Evolutionary conservation across 108 stramenopile genomes (phyloP).

Genomic region (Skeletonema tropicum): DNA sequence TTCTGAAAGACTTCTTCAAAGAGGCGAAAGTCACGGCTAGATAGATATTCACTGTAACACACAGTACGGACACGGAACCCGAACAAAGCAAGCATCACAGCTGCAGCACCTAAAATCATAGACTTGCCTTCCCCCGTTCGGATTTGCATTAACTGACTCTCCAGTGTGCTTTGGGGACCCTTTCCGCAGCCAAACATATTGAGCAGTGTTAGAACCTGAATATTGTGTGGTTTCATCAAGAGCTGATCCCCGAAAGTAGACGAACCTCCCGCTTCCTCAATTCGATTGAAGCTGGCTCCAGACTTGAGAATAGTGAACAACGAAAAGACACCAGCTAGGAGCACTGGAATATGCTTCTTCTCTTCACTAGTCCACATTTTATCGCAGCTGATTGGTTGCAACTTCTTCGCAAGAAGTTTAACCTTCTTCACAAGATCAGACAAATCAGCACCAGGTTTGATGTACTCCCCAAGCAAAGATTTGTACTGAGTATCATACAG

Average conservation of each 20-base stretch:
- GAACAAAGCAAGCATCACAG: conserved; percentile 52
- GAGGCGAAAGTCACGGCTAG: conserved; percentile 50
- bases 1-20: conserved; percentile 59
- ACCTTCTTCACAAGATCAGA: conserved; percentile 49
- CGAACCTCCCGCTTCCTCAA: conserved; percentile 46
- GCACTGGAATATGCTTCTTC: conserved; percentile 37
- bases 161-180: conserved; percentile 15
- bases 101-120: conserved; percentile 64
- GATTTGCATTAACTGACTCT: conserved; percentile 64
- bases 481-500: conserved; percentile 54
- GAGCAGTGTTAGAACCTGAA: conserved; percentile 58
- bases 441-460: conserved; percentile 57
- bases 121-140: conserved; percentile 72
- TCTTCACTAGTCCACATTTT: conserved; percentile 29
- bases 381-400: conserved; percentile 40
- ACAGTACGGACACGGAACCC: conserved; percentile 64
- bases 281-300: conserved; percentile 62
- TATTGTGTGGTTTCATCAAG: conserved; percentile 64
- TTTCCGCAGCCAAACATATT: conserved; percentile 58
- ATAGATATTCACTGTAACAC: conserved; percentile 72
- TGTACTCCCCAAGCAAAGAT: conserved; percentile 54
- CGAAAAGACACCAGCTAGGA: conserved; percentile 61
- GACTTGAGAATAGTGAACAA: conserved; percentile 67
- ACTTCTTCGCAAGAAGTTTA: conserved; percentile 30
- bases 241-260: conserved; percentile 50